Conservation (phyloP, 352 stramenopile genomes). For the Globisporangium lucens region DNA sequence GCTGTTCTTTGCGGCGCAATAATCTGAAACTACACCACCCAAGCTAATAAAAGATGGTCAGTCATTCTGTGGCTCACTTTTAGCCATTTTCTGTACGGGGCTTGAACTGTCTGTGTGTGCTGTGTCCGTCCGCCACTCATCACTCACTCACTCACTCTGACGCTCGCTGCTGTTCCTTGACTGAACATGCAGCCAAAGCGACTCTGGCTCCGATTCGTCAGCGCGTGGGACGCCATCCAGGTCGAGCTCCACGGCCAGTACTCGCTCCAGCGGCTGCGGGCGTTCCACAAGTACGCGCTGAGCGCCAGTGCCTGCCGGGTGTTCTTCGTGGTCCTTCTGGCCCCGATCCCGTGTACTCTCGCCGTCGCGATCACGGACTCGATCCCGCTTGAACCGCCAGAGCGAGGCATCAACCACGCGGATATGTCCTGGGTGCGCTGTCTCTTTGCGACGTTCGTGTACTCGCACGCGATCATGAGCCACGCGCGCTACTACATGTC, state of each 20-base stretch:
- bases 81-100: no score
- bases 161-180: no score
- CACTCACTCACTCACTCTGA: no score
- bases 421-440: constrained; percentile 4
- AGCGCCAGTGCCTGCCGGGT: not conserved
- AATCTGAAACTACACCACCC: no score
- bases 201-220: not conserved
- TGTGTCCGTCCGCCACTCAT: no score
- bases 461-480: constrained; percentile 4
- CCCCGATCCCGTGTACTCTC: constrained; percentile 4
- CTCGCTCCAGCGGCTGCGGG: not conserved
- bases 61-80: no score
- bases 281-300: not conserved
- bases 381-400: constrained; percentile 4
- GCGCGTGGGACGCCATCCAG: not conserved
- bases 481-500: constrained; percentile 12
- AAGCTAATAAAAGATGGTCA: no score
- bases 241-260: not conserved
- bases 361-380: constrained; percentile 7
- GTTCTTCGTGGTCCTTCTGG: not conserved
- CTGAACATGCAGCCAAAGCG: not conserved
- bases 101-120: no score
- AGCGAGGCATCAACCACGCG: not conserved
- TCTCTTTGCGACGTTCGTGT: not conserved
- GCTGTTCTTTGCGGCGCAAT: no score